These are phyloP conservation scores for Fusarium tricinctum DNA, from an alignment of 2,329 filamentous ascomycete species.

Conservation along the genomic window DNA sequence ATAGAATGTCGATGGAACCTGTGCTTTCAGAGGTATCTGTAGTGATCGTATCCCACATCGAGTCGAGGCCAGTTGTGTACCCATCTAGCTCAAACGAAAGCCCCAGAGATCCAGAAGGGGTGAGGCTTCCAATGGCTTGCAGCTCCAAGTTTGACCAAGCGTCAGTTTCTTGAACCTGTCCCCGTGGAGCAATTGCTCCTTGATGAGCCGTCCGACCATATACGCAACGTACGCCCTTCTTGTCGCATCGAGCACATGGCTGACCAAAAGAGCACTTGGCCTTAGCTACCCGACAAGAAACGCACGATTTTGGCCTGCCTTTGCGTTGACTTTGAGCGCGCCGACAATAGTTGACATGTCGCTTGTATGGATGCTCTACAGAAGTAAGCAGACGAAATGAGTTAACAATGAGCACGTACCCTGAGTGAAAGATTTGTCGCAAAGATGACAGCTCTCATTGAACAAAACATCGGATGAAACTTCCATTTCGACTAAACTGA, in stretches of 20 bases:
- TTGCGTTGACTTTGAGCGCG: slow-evolving; percentile 46
- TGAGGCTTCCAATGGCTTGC: not conserved
- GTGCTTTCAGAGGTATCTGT: not conserved
- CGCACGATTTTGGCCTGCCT: slow-evolving; percentile 45
- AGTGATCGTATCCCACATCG: not conserved
- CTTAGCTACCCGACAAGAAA: slow-evolving; percentile 42
- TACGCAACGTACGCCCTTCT: slow-evolving; percentile 30
- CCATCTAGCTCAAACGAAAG: not conserved
- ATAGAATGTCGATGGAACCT: accelerated
- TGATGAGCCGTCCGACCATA: slow-evolving; percentile 9
- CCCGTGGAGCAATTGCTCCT: accelerated
- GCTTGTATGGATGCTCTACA: slow-evolving; percentile 43
- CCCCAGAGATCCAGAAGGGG: not conserved
- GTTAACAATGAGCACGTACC: slow-evolving; percentile 16
- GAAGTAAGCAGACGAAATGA: not conserved
- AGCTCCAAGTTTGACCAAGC: accelerated
- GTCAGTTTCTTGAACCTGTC: not conserved
- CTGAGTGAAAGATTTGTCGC: slow-evolving; percentile 41
- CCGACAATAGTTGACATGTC: slow-evolving; percentile 47
- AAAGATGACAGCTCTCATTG: slow-evolving; percentile 36
- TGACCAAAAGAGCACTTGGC: slow-evolving; percentile 45
- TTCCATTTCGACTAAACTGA: slow-evolving; percentile 5
- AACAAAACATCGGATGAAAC: not conserved
- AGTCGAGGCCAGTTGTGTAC: not conserved
- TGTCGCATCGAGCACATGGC: slow-evolving; percentile 42